Conservation (phyloP, 768 basidiomycete genomes). For the Sporobolomyces roseus region DNA sequence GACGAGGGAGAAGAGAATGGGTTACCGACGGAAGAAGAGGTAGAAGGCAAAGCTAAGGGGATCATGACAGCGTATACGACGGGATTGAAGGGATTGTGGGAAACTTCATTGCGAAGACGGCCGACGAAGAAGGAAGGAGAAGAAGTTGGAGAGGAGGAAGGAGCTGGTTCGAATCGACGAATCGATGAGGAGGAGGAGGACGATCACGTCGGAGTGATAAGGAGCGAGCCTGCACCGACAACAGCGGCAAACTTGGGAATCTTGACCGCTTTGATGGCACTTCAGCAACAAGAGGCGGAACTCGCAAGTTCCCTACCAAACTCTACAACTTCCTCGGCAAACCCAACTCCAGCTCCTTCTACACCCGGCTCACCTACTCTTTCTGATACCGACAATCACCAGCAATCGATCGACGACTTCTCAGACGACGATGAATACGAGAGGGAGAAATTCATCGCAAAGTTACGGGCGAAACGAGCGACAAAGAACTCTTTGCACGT, state of each 20-base stretch:
- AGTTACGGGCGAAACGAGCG: slow-evolving; percentile 36
- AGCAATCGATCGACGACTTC: slow-evolving; percentile 37
- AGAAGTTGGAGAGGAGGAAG: not conserved
- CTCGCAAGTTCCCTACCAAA: not conserved
- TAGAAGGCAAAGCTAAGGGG: slow-evolving; percentile 1
- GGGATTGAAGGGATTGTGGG: slow-evolving; percentile 3
- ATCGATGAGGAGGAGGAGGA: slow-evolving; percentile 27
- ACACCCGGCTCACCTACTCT: not conserved
- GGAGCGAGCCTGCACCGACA: slow-evolving; percentile 1
- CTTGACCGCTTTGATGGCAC: slow-evolving; percentile 62
- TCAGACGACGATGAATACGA: slow-evolving; percentile 42
- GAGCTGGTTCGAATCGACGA: not conserved
- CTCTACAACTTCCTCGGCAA: slow-evolving; percentile 26
- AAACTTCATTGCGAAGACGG: not conserved
- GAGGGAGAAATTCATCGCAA: slow-evolving; percentile 34
- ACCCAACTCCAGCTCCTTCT: slow-evolving; percentile 23
- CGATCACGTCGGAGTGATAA: not conserved
- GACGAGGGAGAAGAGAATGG: slow-evolving; percentile 1
- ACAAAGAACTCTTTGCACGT: slow-evolving; percentile 21
- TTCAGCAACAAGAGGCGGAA: slow-evolving; percentile 55
- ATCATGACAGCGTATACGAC: slow-evolving; percentile 15
- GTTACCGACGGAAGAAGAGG: not conserved
- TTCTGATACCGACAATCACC: too few relatives aligned
- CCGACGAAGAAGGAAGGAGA: not conserved
- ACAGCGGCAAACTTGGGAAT: slow-evolving; percentile 54